These are phyloP conservation scores for Plantago ovata DNA, from an alignment of 257 asterid genomes.

Conservation along the genomic window DNA sequence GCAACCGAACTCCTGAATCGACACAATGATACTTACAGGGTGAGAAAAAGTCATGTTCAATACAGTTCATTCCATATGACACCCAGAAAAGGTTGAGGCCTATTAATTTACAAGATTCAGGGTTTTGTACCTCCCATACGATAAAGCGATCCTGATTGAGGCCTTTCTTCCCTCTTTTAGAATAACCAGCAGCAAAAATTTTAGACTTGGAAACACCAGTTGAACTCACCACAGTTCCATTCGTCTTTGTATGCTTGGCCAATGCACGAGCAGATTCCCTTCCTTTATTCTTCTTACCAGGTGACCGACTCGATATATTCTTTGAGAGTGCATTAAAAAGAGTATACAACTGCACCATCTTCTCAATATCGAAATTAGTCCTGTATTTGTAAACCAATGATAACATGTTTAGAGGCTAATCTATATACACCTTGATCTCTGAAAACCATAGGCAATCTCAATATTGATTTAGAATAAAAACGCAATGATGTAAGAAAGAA, in stretches of 20 bases:
- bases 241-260: slow-evolving; percentile 54
- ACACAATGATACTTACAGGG: not conserved
- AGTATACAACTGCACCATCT: slow-evolving; percentile 63
- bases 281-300: slow-evolving; percentile 47
- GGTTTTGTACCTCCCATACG: slow-evolving; percentile 56
- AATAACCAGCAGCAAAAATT: slow-evolving; percentile 36
- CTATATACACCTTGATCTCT: not conserved
- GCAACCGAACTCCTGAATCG: slow-evolving; percentile 67
- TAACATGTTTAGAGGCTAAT: not conserved
- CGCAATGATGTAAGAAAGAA: not conserved
- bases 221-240: slow-evolving; percentile 49
- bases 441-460: not conserved
- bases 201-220: slow-evolving; percentile 34
- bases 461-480: not conserved
- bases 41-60: too few species aligned
- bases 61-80: too few species aligned
- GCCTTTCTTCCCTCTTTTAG: slow-evolving; percentile 70
- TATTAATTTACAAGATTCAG: too few species aligned
- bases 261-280: slow-evolving; percentile 38
- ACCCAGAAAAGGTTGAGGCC: too few species aligned
- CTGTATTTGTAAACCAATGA: slow-evolving; percentile 9
- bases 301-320: slow-evolving; percentile 32
- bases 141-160: slow-evolving; percentile 59
- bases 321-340: slow-evolving; percentile 51
- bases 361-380: slow-evolving; percentile 3